Base-by-base conservation (phyloP, 2,329 filamentous ascomycete genomes). In the Grosmannia serpens region DNA sequence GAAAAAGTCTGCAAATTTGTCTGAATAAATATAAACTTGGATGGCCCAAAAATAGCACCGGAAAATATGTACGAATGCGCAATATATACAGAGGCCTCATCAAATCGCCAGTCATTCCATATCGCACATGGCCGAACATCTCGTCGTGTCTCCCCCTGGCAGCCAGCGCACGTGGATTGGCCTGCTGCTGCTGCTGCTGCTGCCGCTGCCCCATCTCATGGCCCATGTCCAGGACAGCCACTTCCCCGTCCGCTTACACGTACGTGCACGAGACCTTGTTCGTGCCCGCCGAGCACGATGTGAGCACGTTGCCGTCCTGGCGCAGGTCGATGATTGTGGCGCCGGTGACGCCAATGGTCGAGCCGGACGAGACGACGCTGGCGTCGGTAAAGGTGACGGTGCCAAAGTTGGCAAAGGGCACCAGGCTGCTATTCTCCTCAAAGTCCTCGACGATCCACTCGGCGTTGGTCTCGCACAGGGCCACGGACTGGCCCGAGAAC, bases 271-370 rank as follows among this genome's bases (percentile, higher is more conserved):
- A 56, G 29, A 67, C 66, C 13, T 59, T 58, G 56, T 47, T 60
- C 27, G 60, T 59, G 54, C 62, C 60, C 10, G 61, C 58, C 7
- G 62, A 60, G 59, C 63, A 66, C 35, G 41, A 52, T 4, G 67
- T 69, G 31, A 65, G 50, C 8, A 66, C 61, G 0, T 47, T 54
- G 59, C 24, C 49, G 59, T 47, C 55, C 60, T 66, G 64, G 29
- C 51, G n/a, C 27, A 67, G 63, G 61, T 66, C 62, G 44, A 64
- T 47, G 70, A 71, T 78, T 0, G 79, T 79, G 1, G 77, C 73
- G 31, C 70, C 71, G 1, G 67, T 17, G 4, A 63, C 64, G 10
- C 72, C 67, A 27, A 71, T 68, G 22, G 69, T 69, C 20, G 62
- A 70, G 55, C 59, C 67, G 29, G 61, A 61, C 24, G 58, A 64